These are phyloP conservation scores for Cryptococcus jaspeensis DNA, from an alignment of 1,284 basidiomycete genomes.

Conservation along the genomic window DNA sequence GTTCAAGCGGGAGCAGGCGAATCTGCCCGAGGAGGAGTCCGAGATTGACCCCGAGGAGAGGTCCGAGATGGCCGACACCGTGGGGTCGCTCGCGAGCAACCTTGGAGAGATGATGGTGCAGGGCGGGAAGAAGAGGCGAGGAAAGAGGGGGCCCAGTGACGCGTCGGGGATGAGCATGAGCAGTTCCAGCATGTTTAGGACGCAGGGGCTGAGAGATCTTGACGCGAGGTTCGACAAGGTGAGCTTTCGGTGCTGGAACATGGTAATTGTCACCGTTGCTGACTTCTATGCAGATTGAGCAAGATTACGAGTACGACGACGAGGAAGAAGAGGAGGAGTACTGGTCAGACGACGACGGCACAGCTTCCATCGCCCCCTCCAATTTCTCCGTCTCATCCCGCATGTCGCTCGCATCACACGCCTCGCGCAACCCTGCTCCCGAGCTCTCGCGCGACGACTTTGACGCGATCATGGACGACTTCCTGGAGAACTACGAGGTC, in stretches of 20 bases:
- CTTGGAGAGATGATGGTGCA: slow-evolving; percentile 61
- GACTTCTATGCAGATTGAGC: slow-evolving; percentile 59
- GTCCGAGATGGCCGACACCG: slow-evolving; percentile 78
- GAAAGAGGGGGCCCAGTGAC: slow-evolving; percentile 65
- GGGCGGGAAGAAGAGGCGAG: slow-evolving; percentile 72
- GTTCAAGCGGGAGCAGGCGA: slow-evolving; percentile 59
- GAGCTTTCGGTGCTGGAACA: slow-evolving; percentile 27
- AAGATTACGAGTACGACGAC: slow-evolving; percentile 58
- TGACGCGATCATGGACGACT: slow-evolving; percentile 87
- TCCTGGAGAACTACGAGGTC: slow-evolving; percentile 88
- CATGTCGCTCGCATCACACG: slow-evolving; percentile 34
- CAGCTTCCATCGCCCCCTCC: slow-evolving; percentile 40
- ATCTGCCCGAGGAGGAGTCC: slow-evolving; percentile 14
- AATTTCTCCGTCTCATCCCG: slow-evolving; percentile 29
- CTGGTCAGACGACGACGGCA: slow-evolving; percentile 52
- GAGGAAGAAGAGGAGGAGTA: slow-evolving; percentile 56
- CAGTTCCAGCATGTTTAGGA: slow-evolving; percentile 92
- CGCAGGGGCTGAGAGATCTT: slow-evolving; percentile 78
- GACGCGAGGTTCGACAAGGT: slow-evolving; percentile 95
- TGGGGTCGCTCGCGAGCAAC: slow-evolving; percentile 67
- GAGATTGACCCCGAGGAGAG: slow-evolving; percentile 44
- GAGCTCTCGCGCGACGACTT: slow-evolving; percentile 84
- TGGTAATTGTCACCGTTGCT: not conserved
- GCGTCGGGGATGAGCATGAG: slow-evolving; percentile 96
- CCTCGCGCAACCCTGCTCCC: slow-evolving; percentile 54